A percentile compares a stretch with the other conserved stretches of the same genome.
Evolutionary conservation across 169 alveolate genomes (phyloP).

Genomic region (Amoebophrya sp.): DNA sequence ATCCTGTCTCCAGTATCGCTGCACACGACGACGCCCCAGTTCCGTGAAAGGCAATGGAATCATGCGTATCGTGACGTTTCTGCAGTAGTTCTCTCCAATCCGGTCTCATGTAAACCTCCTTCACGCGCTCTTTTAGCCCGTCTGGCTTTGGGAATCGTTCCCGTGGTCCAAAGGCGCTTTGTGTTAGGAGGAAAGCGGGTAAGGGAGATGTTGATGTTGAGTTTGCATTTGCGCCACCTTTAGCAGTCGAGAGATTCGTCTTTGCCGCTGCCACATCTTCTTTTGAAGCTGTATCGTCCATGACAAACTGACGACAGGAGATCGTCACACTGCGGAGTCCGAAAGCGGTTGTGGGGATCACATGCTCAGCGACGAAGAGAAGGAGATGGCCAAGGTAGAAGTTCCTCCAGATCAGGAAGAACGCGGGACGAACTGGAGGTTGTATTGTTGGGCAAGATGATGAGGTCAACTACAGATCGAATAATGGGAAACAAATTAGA

Average conservation of each 20-base stretch:
- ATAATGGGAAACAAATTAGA: too few species aligned
- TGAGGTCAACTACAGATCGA: too few species aligned
- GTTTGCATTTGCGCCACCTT: too few species aligned
- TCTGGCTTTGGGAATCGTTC: neutral
- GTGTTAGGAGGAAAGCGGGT: neutral
- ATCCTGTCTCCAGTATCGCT: neutral
- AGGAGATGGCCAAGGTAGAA: conserved; percentile 10
- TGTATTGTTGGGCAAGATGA: neutral
- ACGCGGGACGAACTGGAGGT: neutral
- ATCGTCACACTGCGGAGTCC: too few species aligned
- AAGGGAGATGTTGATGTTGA: too few species aligned
- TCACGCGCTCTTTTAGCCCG: neutral
- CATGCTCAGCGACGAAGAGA: neutral
- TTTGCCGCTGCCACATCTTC: neutral
- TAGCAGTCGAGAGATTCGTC: neutral
- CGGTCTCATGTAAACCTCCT: neutral
- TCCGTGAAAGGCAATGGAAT: neutral
- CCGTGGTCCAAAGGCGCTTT: neutral
- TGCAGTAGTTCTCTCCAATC: neutral
- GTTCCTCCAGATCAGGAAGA: neutral
- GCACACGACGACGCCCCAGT: neutral
- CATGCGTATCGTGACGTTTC: neutral
- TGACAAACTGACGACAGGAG: too few species aligned
- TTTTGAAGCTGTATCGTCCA: too few species aligned
- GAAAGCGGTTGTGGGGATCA: neutral